Percentiles rank a stretch among this genome's conserved stretches.
These are phyloP conservation scores for Fusarium papillatum DNA, from an alignment of 2,329 filamentous ascomycete species.

Conservation along the genomic window DNA sequence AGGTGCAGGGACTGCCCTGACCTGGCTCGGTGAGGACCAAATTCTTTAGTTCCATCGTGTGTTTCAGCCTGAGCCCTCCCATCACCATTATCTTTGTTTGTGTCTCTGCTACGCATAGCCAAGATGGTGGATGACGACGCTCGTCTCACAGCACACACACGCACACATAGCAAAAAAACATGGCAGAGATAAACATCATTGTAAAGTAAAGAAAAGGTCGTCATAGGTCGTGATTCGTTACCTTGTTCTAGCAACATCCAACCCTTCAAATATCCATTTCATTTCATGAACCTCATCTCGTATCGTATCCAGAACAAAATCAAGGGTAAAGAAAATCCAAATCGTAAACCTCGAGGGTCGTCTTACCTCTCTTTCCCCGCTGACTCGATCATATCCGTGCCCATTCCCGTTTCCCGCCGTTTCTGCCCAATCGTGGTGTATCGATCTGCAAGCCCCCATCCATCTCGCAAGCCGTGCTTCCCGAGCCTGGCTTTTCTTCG, in stretches of 20 bases:
- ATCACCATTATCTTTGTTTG: neutral
- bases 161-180: neutral
- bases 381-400: conserved; percentile 18
- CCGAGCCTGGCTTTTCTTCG: conserved; percentile 34
- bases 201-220: neutral
- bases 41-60: neutral
- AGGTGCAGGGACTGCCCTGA: neutral
- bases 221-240: conserved; percentile 44
- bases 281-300: neutral
- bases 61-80: neutral
- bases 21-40: neutral
- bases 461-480: conserved; percentile 39
- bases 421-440: conserved; percentile 31
- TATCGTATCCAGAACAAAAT: conserved; percentile 12
- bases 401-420: conserved; percentile 18
- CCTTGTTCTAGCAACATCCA: conserved; percentile 32
- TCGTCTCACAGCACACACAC: neutral
- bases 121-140: neutral
- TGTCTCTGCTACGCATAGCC: neutral
- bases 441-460: conserved; percentile 33
- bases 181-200: neutral
- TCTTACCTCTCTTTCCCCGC: conserved; percentile 21
- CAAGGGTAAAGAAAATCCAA: conserved; percentile 10
- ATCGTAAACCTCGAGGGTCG: conserved; percentile 6
- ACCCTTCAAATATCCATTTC: conserved; percentile 10